Conservation (phyloP, 768 basidiomycete species). For the Serendipita sp. region DNA sequence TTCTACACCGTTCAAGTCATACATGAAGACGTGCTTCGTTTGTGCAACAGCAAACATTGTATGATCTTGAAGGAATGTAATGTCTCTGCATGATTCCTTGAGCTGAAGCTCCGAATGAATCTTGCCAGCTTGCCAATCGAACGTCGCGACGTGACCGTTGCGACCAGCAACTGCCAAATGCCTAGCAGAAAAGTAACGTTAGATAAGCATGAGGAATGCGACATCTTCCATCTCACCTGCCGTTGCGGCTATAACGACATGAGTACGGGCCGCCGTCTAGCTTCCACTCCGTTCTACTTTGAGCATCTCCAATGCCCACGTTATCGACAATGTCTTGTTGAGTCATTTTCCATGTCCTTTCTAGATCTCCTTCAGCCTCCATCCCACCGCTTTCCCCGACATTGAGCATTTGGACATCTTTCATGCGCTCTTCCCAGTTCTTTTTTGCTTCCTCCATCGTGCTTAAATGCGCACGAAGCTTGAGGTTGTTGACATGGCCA, state of each 20-base stretch:
- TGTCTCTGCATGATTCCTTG: constrained; percentile 79
- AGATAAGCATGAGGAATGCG: constrained; percentile 3
- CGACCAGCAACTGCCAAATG: constrained; percentile 76
- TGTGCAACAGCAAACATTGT: constrained; percentile 91
- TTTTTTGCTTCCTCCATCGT: constrained; percentile 47
- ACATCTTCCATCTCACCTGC: constrained; percentile 37
- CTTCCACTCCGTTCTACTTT: constrained; percentile 60
- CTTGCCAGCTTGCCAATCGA: constrained; percentile 82
- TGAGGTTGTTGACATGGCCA: constrained; percentile 54
- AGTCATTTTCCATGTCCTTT: constrained; percentile 75
- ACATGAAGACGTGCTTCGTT: constrained; percentile 90
- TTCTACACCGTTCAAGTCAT: constrained; percentile 87
- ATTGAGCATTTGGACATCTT: constrained; percentile 60
- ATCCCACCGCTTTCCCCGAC: constrained; percentile 57
- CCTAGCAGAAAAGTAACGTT: constrained; percentile 23
- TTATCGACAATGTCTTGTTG: constrained; percentile 57
- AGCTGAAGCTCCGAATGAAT: constrained; percentile 80
- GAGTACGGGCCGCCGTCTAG: constrained; percentile 78
- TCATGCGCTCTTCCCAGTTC: constrained; percentile 40
- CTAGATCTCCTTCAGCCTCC: constrained; percentile 62
- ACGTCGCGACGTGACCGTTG: constrained; percentile 77
- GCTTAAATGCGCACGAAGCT: constrained; percentile 53
- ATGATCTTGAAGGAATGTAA: constrained; percentile 88
- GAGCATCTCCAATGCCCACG: constrained; percentile 59
- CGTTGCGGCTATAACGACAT: constrained; percentile 78